These are phyloP conservation scores for Zygoascus flipseniorum DNA, from an alignment of 805 yeast species.

Conservation along the genomic window DNA sequence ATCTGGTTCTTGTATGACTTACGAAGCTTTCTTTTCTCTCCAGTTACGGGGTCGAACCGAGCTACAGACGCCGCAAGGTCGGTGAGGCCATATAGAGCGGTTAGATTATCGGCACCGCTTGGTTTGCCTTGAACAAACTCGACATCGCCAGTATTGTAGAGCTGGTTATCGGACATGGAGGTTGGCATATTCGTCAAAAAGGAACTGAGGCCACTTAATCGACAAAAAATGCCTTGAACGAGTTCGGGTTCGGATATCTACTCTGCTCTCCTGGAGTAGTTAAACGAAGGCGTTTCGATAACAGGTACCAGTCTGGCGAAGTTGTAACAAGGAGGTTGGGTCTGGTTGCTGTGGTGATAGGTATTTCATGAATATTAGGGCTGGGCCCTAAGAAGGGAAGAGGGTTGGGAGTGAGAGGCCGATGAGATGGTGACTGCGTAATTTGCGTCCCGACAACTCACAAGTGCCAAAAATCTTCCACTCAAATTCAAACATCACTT, in stretches of 20 bases:
- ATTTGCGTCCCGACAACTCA: not conserved
- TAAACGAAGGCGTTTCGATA: not conserved
- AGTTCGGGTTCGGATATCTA: too few relatives aligned
- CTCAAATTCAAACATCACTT: not conserved
- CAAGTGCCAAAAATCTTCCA: not conserved
- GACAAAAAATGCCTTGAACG: too few relatives aligned
- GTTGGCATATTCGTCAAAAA: slow-evolving; percentile 2
- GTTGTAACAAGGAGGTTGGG: not conserved
- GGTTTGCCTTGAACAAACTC: slow-evolving; percentile 13
- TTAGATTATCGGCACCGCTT: slow-evolving; percentile 64
- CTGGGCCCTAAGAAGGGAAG: not conserved
- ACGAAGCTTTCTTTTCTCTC: slow-evolving; percentile 85
- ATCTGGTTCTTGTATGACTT: slow-evolving; percentile 94
- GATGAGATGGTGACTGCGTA: not conserved
- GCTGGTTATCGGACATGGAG: slow-evolving; percentile 3
- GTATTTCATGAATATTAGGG: not conserved
- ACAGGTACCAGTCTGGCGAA: not conserved
- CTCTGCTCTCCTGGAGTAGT: too few relatives aligned
- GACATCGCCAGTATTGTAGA: slow-evolving; percentile 6
- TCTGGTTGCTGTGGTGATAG: not conserved
- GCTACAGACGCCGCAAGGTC: slow-evolving; percentile 73
- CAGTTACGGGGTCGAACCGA: slow-evolving; percentile 76
- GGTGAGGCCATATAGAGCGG: slow-evolving; percentile 58
- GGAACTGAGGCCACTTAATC: too few relatives aligned
- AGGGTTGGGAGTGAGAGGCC: too few relatives aligned